These are phyloP conservation scores for Clonostachys sp. DNA, from an alignment of 2,329 filamentous ascomycete genomes.

Conservation along the genomic window DNA sequence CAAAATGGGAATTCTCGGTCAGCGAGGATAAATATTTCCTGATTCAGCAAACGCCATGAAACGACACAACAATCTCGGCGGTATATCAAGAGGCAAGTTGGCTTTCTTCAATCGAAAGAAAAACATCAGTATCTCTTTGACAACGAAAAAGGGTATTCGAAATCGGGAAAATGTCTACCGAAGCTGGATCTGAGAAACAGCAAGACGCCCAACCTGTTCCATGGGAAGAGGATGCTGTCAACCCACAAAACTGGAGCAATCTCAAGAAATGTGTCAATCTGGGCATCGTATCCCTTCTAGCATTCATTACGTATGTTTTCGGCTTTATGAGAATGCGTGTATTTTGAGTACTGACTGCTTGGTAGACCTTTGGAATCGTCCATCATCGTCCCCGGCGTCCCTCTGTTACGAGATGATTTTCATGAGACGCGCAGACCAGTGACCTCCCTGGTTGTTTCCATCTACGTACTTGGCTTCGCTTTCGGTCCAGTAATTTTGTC, in stretches of 20 bases:
- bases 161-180: no score
- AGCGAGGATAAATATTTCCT: no score
- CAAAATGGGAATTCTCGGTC: neutral
- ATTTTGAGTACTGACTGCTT: neutral
- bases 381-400: neutral
- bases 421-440: slow-evolving; percentile 10
- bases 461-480: slow-evolving; percentile 44
- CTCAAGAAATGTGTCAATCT: neutral
- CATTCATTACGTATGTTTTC: neutral
- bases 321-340: neutral
- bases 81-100: no score
- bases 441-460: slow-evolving; percentile 37
- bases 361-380: neutral
- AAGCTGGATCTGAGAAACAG: no score
- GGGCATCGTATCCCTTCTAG: neutral
- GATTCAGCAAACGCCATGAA: no score
- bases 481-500: slow-evolving; percentile 60
- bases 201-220: no score
- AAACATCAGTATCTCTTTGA: no score
- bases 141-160: no score
- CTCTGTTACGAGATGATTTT: neutral
- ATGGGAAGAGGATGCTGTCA: neutral
- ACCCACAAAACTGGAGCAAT: neutral
- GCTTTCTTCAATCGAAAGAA: no score
- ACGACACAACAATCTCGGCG: no score